Conservation (phyloP, 202 grass and related monocot genomes). For the Carex arenaria region DNA sequence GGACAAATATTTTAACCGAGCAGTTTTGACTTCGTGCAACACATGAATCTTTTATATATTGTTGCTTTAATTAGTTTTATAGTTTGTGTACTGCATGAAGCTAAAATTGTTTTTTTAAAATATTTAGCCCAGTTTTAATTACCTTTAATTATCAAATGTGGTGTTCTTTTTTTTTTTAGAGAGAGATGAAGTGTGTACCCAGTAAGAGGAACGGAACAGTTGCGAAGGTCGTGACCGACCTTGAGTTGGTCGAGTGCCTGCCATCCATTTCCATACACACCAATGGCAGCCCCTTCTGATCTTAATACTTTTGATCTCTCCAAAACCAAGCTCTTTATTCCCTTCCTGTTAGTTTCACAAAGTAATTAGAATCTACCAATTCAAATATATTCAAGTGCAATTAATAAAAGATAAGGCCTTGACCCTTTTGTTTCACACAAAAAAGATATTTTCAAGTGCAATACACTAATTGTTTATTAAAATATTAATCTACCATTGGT, state of each 20-base stretch:
- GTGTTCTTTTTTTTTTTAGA: not conserved
- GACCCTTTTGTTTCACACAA: no score
- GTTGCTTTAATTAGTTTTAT: no score
- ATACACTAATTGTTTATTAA: no score
- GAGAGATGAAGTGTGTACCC: not conserved
- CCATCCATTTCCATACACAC: conserved; percentile 49
- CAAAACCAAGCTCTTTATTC: conserved; percentile 37
- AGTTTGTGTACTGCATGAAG: no score
- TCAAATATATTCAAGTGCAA: no score
- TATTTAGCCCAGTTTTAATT: not conserved
- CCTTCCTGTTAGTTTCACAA: conserved; percentile 35
- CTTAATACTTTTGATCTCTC: conserved; percentile 37
- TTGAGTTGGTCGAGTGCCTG: conserved; percentile 35
- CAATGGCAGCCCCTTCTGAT: conserved; percentile 32
- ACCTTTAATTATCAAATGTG: not conserved
- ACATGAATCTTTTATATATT: no score
- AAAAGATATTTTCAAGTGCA: no score
- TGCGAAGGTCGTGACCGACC: conserved; percentile 26
- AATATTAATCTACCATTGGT: no score
- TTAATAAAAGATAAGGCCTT: no score
- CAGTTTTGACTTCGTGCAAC: no score
- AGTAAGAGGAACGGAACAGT: conserved; percentile 10
- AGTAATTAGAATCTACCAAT: not conserved
- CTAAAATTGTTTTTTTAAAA: no score
- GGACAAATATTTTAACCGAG: no score